Evolutionary conservation across 495 filamentous ascomycete species (phyloP), one percentile per base, ranked within the genome.

Genomic region (Tuber brumale): DNA sequence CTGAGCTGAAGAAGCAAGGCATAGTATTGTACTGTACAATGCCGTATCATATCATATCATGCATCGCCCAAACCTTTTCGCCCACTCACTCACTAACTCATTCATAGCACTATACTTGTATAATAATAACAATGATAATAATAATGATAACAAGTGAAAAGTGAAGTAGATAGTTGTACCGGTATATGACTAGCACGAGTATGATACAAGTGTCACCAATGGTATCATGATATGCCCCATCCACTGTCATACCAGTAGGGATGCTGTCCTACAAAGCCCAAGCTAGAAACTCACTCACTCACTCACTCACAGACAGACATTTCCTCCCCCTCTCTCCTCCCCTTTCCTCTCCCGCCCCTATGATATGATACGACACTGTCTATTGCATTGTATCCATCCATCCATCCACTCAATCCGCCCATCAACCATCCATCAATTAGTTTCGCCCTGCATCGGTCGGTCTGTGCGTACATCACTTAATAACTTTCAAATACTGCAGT

Each of bases 61-160:
- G 19, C 48, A 3, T 57, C 48, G 48, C 23, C 48, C 23, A 57
- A 57, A 27, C 8, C 48, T 27, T n/a, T 23, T 12, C 48, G 0
- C 0, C 1, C 21, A 45, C 44, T 45, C 14, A 45, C 44, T 45
- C 12, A 18, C 10, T 14, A 45, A 18, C 44, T 12, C 44, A 45
- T 16, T 18, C 44, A 45, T 45, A 45, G 44, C 44, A 45, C 14
- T 45, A 18, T 45, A 39, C 5, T 42, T 42, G 9, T 42, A 42
- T 23, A 7, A 48, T 42, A 42, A 42, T 42, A 42, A 42, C 9
- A 42, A 42, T 9, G 8, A 10, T 42, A 42, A 57, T 43, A 57
- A 79, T 79, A 75, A 57, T 75, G 61, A 76, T 74, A 79, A 71
- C 73, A 72, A 43, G 39, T 69, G 35, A 80, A 79, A 79, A 71